These are phyloP conservation scores for Malus hybrid DNA, from an alignment of 331 rosid genomes.

Conservation along the genomic window DNA sequence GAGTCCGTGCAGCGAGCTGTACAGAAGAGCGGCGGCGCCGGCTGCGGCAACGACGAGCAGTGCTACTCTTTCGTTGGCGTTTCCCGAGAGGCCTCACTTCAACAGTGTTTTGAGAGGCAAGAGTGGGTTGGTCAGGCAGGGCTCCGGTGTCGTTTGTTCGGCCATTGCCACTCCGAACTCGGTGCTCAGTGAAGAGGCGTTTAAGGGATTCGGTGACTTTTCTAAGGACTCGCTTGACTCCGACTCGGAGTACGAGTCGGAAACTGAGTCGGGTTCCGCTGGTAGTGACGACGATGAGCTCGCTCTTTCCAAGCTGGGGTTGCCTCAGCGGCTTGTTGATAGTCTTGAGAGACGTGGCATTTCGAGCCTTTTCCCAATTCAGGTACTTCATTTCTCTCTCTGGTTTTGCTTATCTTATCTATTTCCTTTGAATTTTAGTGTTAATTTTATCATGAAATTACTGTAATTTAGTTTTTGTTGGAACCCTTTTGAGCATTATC, in stretches of 20 bases:
- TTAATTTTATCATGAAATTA: neutral
- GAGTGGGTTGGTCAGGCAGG: slow-evolving; percentile 1
- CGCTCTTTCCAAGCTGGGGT: slow-evolving; percentile 57
- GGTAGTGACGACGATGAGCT: slow-evolving; percentile 41
- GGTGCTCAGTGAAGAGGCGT: slow-evolving; percentile 86
- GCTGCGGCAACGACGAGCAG: slow-evolving; percentile 10
- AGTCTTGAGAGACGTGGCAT: slow-evolving; percentile 69
- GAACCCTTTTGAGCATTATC: neutral
- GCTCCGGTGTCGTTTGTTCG: slow-evolving; percentile 35
- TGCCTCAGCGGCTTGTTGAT: slow-evolving; percentile 62
- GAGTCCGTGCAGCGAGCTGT: slow-evolving; percentile 41
- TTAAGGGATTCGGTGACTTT: slow-evolving; percentile 54
- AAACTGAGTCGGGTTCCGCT: slow-evolving; percentile 15
- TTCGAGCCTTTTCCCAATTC: slow-evolving; percentile 80
- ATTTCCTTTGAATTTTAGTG: neutral
- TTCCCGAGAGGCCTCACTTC: slow-evolving; percentile 41
- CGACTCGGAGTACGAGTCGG: slow-evolving; percentile 24
- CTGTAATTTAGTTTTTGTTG: neutral
- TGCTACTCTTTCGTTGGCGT: slow-evolving; percentile 38
- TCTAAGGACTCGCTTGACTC: slow-evolving; percentile 28
- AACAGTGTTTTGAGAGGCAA: slow-evolving; percentile 41
- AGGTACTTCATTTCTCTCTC: slow-evolving; percentile 29
- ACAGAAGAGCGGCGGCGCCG: slow-evolving; percentile 20
- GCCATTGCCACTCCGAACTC: slow-evolving; percentile 90
- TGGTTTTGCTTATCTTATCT: neutral